Percentiles rank a stretch among this genome's conserved stretches.
These are phyloP conservation scores for Cetraspora pellucida DNA, from an alignment of 192 early-diverging fungal species.

Conservation along the genomic window DNA sequence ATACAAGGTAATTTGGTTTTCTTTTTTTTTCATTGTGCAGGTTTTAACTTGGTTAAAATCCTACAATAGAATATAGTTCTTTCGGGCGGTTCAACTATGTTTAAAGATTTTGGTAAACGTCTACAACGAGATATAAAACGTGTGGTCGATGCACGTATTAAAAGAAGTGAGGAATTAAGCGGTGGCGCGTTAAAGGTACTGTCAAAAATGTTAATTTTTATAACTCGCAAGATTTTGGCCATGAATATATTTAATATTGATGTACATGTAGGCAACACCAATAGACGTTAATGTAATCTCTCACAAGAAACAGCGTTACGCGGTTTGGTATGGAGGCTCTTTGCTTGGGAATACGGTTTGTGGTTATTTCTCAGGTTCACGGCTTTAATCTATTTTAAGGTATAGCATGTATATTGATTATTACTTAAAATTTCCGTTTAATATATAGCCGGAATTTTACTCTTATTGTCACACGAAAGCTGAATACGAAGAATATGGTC, in stretches of 20 bases:
- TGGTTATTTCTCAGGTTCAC: neutral
- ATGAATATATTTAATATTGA: neutral
- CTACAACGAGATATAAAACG: constrained; percentile 94
- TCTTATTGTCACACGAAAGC: constrained; percentile 95
- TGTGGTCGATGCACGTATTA: constrained; percentile 74
- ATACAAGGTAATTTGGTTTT: constrained; percentile 70
- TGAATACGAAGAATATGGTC: constrained; percentile 97
- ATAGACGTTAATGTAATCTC: constrained; percentile 97
- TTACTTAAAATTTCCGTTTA: neutral
- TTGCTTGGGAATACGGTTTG: constrained; percentile 87
- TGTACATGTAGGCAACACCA: constrained; percentile 62
- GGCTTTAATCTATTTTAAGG: neutral
- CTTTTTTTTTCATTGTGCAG: neutral
- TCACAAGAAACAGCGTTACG: constrained; percentile 98
- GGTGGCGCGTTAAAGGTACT: constrained; percentile 56
- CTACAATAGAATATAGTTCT: constrained; percentile 89
- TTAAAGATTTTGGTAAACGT: constrained; percentile 94
- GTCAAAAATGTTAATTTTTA: neutral
- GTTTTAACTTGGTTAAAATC: neutral
- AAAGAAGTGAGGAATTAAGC: constrained; percentile 73
- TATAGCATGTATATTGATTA: neutral
- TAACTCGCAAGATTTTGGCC: neutral
- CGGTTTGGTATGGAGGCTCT: constrained; percentile 99
- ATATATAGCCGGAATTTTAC: constrained; percentile 81
- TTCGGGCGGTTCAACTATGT: constrained; percentile 99